Conservation (phyloP, 75 land plant genomes). For the Cunninghamia lanceolata region DNA sequence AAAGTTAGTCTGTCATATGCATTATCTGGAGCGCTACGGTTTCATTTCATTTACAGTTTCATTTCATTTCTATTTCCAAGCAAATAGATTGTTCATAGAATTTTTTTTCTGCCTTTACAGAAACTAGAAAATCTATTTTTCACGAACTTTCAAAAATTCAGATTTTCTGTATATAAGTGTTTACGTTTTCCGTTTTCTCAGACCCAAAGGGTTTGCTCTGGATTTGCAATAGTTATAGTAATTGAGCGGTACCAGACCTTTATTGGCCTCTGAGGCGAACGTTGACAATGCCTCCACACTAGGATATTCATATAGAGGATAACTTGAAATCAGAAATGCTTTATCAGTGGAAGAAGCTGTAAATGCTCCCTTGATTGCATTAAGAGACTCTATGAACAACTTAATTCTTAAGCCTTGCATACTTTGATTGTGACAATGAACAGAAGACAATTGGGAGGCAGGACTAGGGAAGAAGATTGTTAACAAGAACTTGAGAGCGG, state of each 20-base stretch:
- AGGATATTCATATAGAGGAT: neutral
- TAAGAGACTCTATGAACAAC: neutral
- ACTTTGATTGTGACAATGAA: too few relatives aligned
- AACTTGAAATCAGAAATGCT: neutral
- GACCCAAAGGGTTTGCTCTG: neutral
- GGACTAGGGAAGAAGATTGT: neutral
- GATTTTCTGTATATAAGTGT: neutral
- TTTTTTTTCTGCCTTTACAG: neutral
- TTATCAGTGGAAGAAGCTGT: neutral
- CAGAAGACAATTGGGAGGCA: neutral
- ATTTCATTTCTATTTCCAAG: neutral
- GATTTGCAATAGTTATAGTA: neutral
- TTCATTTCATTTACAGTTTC: neutral
- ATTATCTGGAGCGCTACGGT: neutral
- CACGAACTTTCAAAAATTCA: neutral
- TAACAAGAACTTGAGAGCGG: neutral
- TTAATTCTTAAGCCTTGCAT: neutral
- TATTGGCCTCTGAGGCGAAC: neutral
- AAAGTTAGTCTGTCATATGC: neutral
- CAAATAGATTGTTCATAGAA: neutral
- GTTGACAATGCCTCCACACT: neutral
- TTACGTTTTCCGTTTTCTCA: neutral
- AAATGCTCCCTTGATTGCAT: neutral
- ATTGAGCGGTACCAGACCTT: neutral
- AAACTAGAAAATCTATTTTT: neutral